Conservation (phyloP, 129 eudicot genomes). For the Lonicera japonica region DNA sequence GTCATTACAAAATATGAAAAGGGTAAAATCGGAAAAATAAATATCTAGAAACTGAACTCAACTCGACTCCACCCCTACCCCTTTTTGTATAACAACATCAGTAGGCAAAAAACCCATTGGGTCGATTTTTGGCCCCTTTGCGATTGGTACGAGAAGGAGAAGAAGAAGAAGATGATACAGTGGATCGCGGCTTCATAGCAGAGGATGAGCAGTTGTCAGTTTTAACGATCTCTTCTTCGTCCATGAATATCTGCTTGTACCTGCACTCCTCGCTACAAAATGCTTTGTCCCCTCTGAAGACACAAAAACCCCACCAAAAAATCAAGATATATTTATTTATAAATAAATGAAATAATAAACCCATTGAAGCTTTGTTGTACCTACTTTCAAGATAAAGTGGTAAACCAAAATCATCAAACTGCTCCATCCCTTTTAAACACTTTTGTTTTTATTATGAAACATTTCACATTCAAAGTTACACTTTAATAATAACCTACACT, state of each 20-base stretch:
- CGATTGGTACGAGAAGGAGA: slow-evolving; percentile 4
- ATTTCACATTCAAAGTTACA: background rate
- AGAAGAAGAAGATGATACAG: slow-evolving; percentile 11
- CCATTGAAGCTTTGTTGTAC: background rate
- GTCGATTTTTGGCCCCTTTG: slow-evolving; percentile 13
- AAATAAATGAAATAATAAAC: no score
- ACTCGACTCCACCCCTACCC: no score
- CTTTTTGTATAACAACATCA: background rate
- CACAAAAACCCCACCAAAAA: no score
- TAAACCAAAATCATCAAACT: background rate
- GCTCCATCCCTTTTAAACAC: background rate
- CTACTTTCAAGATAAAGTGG: background rate
- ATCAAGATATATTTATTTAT: no score
- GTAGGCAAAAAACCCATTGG: slow-evolving; percentile 17
- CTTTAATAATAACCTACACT: no score
- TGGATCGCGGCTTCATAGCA: slow-evolving; percentile 7
- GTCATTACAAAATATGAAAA: slow-evolving; percentile 5
- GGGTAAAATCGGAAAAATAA: slow-evolving; percentile 12
- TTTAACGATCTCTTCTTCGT: slow-evolving; percentile 20
- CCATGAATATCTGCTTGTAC: slow-evolving; percentile 43
- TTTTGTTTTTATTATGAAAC: background rate
- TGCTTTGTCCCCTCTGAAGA: slow-evolving; percentile 44
- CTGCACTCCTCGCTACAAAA: slow-evolving; percentile 62
- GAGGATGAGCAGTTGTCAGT: slow-evolving; percentile 22
- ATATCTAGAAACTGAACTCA: background rate